Conservation (phyloP, 1,284 basidiomycete genomes). For the Takashimella koratensis region DNA sequence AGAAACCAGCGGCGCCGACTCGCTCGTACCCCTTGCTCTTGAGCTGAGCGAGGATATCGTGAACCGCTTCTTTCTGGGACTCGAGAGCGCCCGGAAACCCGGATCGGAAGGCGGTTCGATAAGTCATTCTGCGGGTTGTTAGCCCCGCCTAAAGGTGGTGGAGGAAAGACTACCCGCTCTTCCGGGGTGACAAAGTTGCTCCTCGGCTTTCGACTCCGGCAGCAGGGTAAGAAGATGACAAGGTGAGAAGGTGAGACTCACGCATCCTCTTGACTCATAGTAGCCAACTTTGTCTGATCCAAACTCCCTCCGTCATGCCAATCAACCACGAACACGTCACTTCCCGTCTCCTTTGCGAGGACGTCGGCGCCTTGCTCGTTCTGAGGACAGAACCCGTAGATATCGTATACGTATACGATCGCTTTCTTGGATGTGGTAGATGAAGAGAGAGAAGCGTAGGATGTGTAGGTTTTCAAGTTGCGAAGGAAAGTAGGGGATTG, state of each 20-base stretch:
- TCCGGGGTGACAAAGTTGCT: no score
- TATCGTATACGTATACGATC: slow-evolving; percentile 21
- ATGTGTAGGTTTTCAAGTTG: not conserved
- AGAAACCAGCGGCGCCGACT: slow-evolving; percentile 40
- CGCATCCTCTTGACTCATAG: slow-evolving; percentile 13
- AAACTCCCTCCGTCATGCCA: slow-evolving; percentile 39
- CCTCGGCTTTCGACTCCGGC: no score
- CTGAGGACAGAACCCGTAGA: slow-evolving; percentile 46
- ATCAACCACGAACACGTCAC: slow-evolving; percentile 42
- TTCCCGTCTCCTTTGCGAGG: slow-evolving; percentile 22
- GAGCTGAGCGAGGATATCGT: slow-evolving; percentile 27
- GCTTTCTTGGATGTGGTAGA: slow-evolving; percentile 13
- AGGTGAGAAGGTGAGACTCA: no score
- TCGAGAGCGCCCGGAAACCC: slow-evolving; percentile 8
- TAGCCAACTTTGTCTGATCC: slow-evolving; percentile 27
- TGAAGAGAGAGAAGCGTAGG: slow-evolving; percentile 2
- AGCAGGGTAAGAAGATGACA: no score
- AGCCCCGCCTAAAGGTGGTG: no score
- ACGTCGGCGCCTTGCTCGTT: slow-evolving; percentile 41
- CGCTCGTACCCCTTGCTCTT: slow-evolving; percentile 33
- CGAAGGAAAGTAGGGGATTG: no score
- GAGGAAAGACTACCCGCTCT: no score
- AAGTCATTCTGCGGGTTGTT: slow-evolving; percentile 15
- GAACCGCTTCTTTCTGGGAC: slow-evolving; percentile 12
- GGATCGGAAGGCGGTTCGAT: slow-evolving; percentile 7